phyloP scores from a whole-genome alignment of 768 basidiomycete species.

The Phylloporus sp. region DNA sequence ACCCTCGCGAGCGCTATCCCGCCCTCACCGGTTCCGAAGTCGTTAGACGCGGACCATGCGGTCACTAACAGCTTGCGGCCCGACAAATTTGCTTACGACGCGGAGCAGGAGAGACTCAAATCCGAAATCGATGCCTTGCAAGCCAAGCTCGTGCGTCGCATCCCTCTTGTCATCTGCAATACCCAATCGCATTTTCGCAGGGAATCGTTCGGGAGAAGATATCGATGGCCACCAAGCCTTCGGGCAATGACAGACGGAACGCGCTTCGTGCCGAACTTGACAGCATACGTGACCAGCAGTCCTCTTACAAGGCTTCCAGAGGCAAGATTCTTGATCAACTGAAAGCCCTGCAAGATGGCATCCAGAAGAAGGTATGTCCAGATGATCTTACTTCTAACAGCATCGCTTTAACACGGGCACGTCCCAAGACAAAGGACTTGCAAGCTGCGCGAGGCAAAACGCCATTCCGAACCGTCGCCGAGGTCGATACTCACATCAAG shows the following conservation, averaged over 20 bases:
- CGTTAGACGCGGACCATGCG: slow-evolving; percentile 15
- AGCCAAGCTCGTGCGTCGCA: slow-evolving; percentile 65
- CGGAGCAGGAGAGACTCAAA: slow-evolving; percentile 79
- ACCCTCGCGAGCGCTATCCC: slow-evolving; percentile 28
- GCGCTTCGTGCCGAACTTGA: slow-evolving; percentile 80
- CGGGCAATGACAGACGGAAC: slow-evolving; percentile 66
- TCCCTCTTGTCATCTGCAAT: background rate
- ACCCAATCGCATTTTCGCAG: slow-evolving; percentile 36
- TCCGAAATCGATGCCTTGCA: slow-evolving; percentile 81
- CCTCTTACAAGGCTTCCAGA: slow-evolving; percentile 64
- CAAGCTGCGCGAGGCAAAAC: slow-evolving; percentile 75
- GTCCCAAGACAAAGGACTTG: slow-evolving; percentile 72
- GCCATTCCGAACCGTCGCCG: slow-evolving; percentile 73
- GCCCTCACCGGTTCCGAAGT: slow-evolving; percentile 23
- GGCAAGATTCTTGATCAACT: slow-evolving; percentile 73
- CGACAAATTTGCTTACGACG: slow-evolving; percentile 80
- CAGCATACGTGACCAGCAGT: slow-evolving; percentile 70
- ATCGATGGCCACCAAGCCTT: slow-evolving; percentile 49
- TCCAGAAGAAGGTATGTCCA: slow-evolving; percentile 70
- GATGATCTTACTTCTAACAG: background rate
- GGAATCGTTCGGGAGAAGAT: slow-evolving; percentile 73
- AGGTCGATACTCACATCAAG: slow-evolving; percentile 86
- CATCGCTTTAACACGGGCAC: slow-evolving; percentile 2
- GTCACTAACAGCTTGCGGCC: slow-evolving; percentile 47
- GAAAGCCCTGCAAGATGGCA: slow-evolving; percentile 67